Percentiles rank a stretch among this genome's conserved stretches.
Conservation (phyloP, 768 basidiomycete species). For the Termitomyces sp. region DNA sequence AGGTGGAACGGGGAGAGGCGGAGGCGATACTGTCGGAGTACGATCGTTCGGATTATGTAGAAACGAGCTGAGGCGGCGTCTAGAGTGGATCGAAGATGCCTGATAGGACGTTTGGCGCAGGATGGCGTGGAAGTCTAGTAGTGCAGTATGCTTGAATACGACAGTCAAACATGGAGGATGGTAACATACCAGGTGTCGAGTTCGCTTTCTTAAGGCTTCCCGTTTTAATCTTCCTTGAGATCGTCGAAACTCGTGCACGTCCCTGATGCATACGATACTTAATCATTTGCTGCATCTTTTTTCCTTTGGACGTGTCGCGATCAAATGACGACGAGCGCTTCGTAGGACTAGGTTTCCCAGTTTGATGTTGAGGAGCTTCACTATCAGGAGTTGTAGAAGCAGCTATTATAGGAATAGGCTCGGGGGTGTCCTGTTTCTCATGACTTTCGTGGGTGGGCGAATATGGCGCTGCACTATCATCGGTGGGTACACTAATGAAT, state of each 20-base stretch:
- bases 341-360: constrained; percentile 5
- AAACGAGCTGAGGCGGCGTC: constrained; percentile 54
- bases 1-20: constrained; percentile 44
- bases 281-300: constrained; percentile 74
- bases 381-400: constrained; percentile 57
- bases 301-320: constrained; percentile 53
- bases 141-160: neutral
- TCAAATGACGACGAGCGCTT: constrained; percentile 38
- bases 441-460: neutral
- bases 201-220: constrained; percentile 54
- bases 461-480: constrained; percentile 2
- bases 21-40: constrained; percentile 36
- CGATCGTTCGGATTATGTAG: constrained; percentile 36
- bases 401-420: constrained; percentile 51
- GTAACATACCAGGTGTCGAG: constrained; percentile 64
- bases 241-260: constrained; percentile 68
- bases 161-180: neutral
- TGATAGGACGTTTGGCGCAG: constrained; percentile 60
- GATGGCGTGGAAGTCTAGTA: constrained; percentile 65
- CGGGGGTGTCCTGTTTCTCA: constrained; percentile 14
- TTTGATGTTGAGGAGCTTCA: constrained; percentile 9
- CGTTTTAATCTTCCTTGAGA: constrained; percentile 68
- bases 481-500: neutral
- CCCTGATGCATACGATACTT: constrained; percentile 74
- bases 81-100: constrained; percentile 83